These are phyloP conservation scores for Jacaranda mimosifolia DNA, from an alignment of 257 asterid species.

Conservation along the genomic window DNA sequence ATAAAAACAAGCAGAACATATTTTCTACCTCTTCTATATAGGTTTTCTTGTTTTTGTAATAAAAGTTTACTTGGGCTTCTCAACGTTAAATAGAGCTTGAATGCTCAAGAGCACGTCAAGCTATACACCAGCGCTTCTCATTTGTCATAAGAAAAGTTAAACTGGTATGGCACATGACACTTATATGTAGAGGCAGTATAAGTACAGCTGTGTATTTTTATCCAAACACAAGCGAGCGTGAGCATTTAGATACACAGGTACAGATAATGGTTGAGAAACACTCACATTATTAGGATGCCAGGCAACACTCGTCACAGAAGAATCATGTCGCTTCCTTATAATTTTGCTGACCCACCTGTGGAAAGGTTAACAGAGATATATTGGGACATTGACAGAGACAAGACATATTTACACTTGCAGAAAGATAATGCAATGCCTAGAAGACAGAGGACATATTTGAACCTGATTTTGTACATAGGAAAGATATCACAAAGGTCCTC, in stretches of 20 bases:
- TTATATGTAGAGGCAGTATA: slow-evolving; percentile 9
- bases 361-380: slow-evolving; percentile 32
- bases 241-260: slow-evolving; percentile 27
- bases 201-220: slow-evolving; percentile 19
- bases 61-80: slow-evolving; percentile 18
- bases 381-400: slow-evolving; percentile 26
- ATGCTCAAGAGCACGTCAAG: slow-evolving; percentile 21
- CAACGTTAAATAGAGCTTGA: neutral
- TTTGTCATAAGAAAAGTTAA: slow-evolving; percentile 8
- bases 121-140: neutral
- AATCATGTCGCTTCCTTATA: slow-evolving; percentile 94
- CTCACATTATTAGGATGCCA: slow-evolving; percentile 99
- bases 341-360: slow-evolving; percentile 99
- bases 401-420: slow-evolving; percentile 4
- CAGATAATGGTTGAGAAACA: slow-evolving; percentile 32
- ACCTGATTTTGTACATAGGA: slow-evolving; percentile 19
- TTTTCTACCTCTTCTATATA: slow-evolving; percentile 11
- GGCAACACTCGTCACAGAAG: slow-evolving; percentile 95
- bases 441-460: slow-evolving; percentile 1
- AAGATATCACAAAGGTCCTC: neutral
- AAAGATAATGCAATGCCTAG: slow-evolving; percentile 14
- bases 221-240: slow-evolving; percentile 20
- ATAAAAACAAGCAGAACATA: neutral
- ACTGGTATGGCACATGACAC: slow-evolving; percentile 22
- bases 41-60: neutral